Percentiles rank a stretch among this genome's conserved stretches.
Conservation (phyloP, 2,329 filamentous ascomycete species). For the Alternaria gansuensis region DNA sequence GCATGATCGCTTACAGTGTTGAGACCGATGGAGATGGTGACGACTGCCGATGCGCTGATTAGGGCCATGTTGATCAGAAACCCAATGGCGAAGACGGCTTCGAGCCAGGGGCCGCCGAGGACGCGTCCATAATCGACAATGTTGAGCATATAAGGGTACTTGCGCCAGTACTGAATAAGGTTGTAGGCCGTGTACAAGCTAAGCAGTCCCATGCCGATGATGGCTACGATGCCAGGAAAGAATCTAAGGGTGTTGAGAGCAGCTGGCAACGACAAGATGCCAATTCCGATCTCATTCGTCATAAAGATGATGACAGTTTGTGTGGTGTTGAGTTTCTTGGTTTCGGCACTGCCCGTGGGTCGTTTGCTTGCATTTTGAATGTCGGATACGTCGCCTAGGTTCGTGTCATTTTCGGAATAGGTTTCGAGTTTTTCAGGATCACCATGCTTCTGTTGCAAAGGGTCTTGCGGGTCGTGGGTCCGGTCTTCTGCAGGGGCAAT, state of each 20-base stretch:
- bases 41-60: conserved; percentile 39
- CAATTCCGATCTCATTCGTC: conserved; percentile 45
- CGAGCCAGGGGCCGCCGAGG: conserved; percentile 38
- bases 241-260: conserved; percentile 40
- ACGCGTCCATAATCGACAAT: conserved; percentile 44
- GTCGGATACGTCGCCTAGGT: conserved; percentile 36
- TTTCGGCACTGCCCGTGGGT: conserved; percentile 13
- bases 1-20: conserved; percentile 42
- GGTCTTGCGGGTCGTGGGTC: conserved; percentile 32
- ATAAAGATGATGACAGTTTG: conserved; percentile 45
- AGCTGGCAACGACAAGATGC: conserved; percentile 39
- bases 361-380: conserved; percentile 36
- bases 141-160: conserved; percentile 43
- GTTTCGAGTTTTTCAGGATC: conserved; percentile 31
- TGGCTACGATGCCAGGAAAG: conserved; percentile 38
- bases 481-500: conserved; percentile 35
- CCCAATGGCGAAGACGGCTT: conserved; percentile 38
- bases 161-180: conserved; percentile 44
- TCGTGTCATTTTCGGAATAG: conserved; percentile 32
- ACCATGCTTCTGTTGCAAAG: conserved; percentile 20
- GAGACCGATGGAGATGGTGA: conserved; percentile 42
- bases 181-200: conserved; percentile 44
- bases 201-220: conserved; percentile 39
- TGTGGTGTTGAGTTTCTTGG: conserved; percentile 36
- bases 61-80: conserved; percentile 45